phyloP scores from a whole-genome alignment of 306 rosid species.

The Quercus rubra region DNA sequence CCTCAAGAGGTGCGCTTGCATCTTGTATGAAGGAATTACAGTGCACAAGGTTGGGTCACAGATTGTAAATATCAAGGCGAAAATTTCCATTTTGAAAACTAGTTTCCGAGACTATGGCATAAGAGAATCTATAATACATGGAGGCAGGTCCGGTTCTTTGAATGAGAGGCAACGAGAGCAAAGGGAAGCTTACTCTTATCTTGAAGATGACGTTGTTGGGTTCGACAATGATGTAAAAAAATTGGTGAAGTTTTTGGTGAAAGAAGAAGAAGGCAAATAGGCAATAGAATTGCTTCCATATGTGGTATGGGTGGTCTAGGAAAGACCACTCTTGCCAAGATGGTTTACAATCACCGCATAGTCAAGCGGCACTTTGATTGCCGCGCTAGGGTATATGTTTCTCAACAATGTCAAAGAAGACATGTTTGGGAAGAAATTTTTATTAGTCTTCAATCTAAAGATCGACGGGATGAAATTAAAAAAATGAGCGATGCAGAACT shows the following conservation, averaged over 20 bases:
- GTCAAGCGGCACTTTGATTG: not conserved
- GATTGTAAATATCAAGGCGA: too few relatives aligned
- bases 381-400: conserved; percentile 12
- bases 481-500: not conserved
- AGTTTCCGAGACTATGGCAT: too few relatives aligned
- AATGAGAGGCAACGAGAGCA: too few relatives aligned
- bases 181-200: not conserved
- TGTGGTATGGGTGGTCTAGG: conserved; percentile 28
- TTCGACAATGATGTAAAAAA: not conserved
- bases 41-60: too few relatives aligned
- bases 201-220: not conserved
- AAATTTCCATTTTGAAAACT: too few relatives aligned
- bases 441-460: conserved; percentile 7
- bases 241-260: not conserved
- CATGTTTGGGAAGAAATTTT: conserved; percentile 12
- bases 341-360: not conserved
- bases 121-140: too few relatives aligned
- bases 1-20: too few relatives aligned
- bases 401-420: not conserved
- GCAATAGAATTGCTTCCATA: not conserved
- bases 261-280: conserved; percentile 3
- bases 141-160: too few relatives aligned
- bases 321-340: conserved; percentile 26
- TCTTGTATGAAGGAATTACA: too few relatives aligned
- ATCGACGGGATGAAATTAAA: not conserved